phyloP scores from a whole-genome alignment of 2,329 filamentous ascomycete genomes.

The Blastomyces gilchristii region DNA sequence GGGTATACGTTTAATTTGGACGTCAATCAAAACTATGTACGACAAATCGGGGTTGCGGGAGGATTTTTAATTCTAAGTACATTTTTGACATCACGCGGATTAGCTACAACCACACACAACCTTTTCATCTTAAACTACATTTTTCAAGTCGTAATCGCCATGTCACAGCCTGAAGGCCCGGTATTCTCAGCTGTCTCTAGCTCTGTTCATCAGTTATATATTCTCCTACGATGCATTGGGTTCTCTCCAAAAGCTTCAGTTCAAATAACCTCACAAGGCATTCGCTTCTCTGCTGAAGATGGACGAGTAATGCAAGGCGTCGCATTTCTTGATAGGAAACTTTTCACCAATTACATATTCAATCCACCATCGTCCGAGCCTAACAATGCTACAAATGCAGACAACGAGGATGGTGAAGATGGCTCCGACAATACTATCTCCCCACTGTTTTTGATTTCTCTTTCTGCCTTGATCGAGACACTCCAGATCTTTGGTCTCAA shows the following conservation, averaged over 20 bases:
- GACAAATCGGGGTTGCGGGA: constrained; percentile 24
- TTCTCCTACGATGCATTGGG: constrained; percentile 52
- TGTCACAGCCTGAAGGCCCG: constrained; percentile 11
- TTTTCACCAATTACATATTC: constrained; percentile 79
- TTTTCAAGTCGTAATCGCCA: constrained; percentile 2
- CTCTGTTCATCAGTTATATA: constrained; percentile 51
- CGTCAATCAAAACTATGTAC: constrained; percentile 22
- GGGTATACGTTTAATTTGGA: constrained; percentile 75
- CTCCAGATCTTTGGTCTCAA: constrained; percentile 88
- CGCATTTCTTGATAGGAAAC: constrained; percentile 74
- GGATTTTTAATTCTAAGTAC: constrained; percentile 26
- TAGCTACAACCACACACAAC: background rate
- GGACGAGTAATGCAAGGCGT: constrained; percentile 82
- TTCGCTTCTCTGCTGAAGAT: constrained; percentile 82
- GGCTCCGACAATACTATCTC: constrained; percentile 31
- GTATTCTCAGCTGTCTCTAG: constrained; percentile 52
- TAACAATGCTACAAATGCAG: constrained; percentile 21
- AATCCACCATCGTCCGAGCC: constrained; percentile 36
- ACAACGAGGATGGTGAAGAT: constrained; percentile 33
- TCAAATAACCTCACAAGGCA: constrained; percentile 72
- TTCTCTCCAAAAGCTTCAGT: constrained; percentile 51
- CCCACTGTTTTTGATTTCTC: constrained; percentile 74
- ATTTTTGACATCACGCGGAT: constrained; percentile 16
- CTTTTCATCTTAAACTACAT: constrained; percentile 2
- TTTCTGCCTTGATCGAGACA: constrained; percentile 80